Conservation (phyloP, 1,284 basidiomycete species). For the Ganoderma lucidum region DNA sequence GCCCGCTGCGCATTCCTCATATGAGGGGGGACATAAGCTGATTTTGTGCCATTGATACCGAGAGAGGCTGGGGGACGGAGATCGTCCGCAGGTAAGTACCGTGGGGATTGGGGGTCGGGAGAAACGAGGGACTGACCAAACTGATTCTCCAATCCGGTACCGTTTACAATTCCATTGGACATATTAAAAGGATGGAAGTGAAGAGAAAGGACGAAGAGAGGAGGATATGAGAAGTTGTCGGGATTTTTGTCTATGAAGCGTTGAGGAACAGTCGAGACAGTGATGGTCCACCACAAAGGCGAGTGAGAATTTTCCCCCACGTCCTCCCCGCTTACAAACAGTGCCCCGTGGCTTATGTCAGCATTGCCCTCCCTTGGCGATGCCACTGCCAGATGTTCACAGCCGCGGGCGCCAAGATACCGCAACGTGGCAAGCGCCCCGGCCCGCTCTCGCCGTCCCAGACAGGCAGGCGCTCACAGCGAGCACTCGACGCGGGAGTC, state of each 20-base stretch:
- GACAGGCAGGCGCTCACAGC: conserved; percentile 20
- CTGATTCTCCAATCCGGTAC: conserved; percentile 81
- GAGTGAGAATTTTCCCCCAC: conserved; percentile 40
- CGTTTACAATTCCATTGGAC: conserved; percentile 89
- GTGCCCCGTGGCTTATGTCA: conserved; percentile 27
- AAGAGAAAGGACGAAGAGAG: conserved; percentile 35
- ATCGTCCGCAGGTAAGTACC: conserved; percentile 31
- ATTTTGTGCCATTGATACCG: conserved; percentile 74
- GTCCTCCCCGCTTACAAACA: conserved; percentile 37
- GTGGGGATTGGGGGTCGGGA: conserved; percentile 20
- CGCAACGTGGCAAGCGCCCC: conserved; percentile 30
- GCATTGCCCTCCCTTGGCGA: conserved; percentile 4
- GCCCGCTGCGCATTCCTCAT: conserved; percentile 84
- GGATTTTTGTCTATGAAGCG: conserved; percentile 43
- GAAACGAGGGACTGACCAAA: conserved; percentile 66
- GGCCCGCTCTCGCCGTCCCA: background rate
- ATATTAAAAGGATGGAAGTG: conserved; percentile 63
- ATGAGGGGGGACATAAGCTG: conserved; percentile 95
- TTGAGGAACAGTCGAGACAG: conserved; percentile 40
- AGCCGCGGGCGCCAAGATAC: conserved; percentile 6
- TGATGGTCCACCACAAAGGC: conserved; percentile 49
- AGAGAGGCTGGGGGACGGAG: conserved; percentile 59
- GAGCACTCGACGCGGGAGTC: conserved; percentile 10
- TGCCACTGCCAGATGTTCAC: background rate
- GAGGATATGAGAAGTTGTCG: conserved; percentile 33